Conservation (phyloP, 352 stramenopile species). For the Globisporangium paddicum region DNA sequence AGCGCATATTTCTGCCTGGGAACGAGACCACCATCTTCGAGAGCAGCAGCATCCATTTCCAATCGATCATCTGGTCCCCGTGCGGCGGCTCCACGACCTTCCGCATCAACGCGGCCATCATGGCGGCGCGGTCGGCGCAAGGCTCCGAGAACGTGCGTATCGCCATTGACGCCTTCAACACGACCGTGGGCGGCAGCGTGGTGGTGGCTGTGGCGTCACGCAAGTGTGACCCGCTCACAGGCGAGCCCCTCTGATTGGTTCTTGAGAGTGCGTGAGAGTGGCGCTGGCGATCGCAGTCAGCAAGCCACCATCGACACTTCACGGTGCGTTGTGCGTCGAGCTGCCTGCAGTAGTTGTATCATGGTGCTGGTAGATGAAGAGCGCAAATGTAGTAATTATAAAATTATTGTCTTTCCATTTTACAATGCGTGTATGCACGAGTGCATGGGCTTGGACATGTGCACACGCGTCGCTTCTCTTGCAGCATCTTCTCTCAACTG, state of each 20-base stretch:
- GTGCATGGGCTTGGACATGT: too few relatives aligned
- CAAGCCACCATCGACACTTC: too few relatives aligned
- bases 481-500: neutral
- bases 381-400: neutral
- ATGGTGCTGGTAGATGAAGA: neutral
- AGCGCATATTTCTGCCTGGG: constrained; percentile 12
- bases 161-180: constrained; percentile 26
- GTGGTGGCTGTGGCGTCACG: constrained; percentile 16
- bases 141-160: constrained; percentile 19
- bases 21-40: constrained; percentile 21
- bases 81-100: constrained; percentile 32
- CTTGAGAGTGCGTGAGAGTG: too few relatives aligned
- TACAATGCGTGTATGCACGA: too few relatives aligned
- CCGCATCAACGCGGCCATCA: constrained; percentile 25
- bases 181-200: constrained; percentile 18
- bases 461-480: neutral
- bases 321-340: neutral
- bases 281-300: neutral
- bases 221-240: constrained; percentile 13
- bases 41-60: constrained; percentile 20
- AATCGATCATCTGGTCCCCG: constrained; percentile 27
- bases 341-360: neutral
- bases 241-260: neutral
- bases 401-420: constrained; percentile 4
- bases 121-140: neutral